phyloP scores from a whole-genome alignment of 805 yeast species.

The Candida ascalaphidarum region DNA sequence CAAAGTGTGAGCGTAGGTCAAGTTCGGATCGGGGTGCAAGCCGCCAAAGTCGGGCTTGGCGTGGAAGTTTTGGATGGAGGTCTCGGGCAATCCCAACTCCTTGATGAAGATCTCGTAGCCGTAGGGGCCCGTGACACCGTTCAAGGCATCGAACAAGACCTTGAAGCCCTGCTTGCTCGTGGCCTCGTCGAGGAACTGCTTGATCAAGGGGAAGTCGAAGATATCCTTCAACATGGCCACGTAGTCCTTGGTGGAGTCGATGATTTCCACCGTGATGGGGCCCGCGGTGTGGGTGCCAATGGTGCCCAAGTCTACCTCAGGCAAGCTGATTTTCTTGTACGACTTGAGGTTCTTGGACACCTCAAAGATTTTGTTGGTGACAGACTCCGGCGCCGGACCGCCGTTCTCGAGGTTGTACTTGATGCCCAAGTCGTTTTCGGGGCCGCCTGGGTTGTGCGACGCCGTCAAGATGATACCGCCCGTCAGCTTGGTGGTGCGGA shows the following conservation, averaged over 20 bases:
- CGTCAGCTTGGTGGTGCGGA: conserved; percentile 65
- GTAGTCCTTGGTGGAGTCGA: conserved; percentile 75
- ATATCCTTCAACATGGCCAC: conserved; percentile 72
- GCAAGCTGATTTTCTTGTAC: conserved; percentile 58
- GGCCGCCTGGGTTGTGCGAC: conserved; percentile 97
- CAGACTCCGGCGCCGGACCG: conserved; percentile 96
- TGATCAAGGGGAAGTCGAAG: conserved; percentile 81
- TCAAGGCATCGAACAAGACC: conserved; percentile 80
- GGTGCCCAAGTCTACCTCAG: conserved; percentile 51
- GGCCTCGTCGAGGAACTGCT: conserved; percentile 49
- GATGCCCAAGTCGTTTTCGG: conserved; percentile 84
- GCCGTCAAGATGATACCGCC: conserved; percentile 97
- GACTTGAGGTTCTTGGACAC: conserved; percentile 47
- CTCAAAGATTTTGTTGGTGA: conserved; percentile 81
- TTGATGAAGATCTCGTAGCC: conserved; percentile 78
- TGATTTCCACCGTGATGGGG: conserved; percentile 65
- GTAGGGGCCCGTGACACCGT: conserved; percentile 97
- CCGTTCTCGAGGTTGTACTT: conserved; percentile 93
- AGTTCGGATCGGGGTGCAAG: conserved; percentile 94
- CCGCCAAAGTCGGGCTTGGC: conserved; percentile 96
- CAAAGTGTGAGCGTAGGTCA: conserved; percentile 84
- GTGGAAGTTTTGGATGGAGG: conserved; percentile 65
- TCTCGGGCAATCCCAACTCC: conserved; percentile 68
- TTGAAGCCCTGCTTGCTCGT: conserved; percentile 47
- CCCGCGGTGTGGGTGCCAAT: conserved; percentile 50